Base-by-base conservation (phyloP, 169 alveolate genomes). In the Plasmodium ovale region DNA sequence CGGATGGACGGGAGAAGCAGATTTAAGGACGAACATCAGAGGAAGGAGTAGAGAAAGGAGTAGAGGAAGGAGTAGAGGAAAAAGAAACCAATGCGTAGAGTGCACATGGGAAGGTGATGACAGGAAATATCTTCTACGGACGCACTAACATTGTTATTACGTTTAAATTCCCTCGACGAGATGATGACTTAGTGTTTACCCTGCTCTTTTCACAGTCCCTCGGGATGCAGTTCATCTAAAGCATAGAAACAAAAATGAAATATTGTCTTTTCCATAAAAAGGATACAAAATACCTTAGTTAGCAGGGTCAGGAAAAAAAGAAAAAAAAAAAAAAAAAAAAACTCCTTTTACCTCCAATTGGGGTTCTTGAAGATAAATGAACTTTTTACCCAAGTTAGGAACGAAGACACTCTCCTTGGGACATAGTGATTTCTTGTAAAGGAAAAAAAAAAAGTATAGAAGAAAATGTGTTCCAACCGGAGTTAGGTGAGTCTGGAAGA, bases 161-260 rank as follows among this genome's bases (percentile, higher is more conserved):
- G 35, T 79, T 79, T 51, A 79, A 65, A 70, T 79, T 79, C 19
- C 67, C 71, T 25, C 31, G 33, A 29, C 42, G 69, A 51, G 0
- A 19, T 1, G 42, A 16, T 39, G 25, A 16, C 2, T 21, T 39
- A 39, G 3, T 9, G 31, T 49, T 64, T 2, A 14, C 51, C 42
- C 31, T 39, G 1, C 60, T 67, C 42, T 27, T 39, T 79, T 51
- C 84, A 29, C 12, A 16, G 10, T 79, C 71, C 33, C 58, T 79
- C 4, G 89, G 89, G 3, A 79, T 59, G 23, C 79, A 79, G 23
- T 79, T 79, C 31, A 79, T 65, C 89, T 79, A 42, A 19, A 42
- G 0, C 6, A 9, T 23, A 56, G 19, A 47, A 53, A 49, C 21
- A 31, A 25, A 54, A 44, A 16, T 25, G 51, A 12, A 23, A 14